A percentile compares a stretch with the other conserved stretches of the same genome.
Evolutionary conservation across 352 stramenopile species (phyloP).

Genomic region (Globisporangium cystogenes): DNA sequence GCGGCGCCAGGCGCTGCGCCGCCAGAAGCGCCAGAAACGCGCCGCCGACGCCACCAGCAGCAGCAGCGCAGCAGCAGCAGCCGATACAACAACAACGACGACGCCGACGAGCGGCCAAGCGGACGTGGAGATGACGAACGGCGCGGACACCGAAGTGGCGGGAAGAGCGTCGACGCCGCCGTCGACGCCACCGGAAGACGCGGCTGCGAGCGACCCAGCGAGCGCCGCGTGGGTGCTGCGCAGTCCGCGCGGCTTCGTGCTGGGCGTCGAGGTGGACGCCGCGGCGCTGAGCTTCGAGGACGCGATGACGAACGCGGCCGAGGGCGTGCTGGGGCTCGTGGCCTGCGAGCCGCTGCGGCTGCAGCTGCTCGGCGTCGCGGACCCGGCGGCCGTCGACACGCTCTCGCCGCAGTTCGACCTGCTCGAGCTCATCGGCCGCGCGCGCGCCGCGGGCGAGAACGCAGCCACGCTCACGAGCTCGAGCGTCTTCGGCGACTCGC

Average conservation of each 20-base stretch:
- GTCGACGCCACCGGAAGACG: neutral
- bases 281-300: slow-evolving; percentile 49
- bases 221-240: slow-evolving; percentile 43
- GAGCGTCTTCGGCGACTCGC: slow-evolving; percentile 56
- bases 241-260: slow-evolving; percentile 57
- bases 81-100: too few species aligned
- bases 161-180: neutral
- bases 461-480: slow-evolving; percentile 48
- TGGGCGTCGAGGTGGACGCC: slow-evolving; percentile 57
- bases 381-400: slow-evolving; percentile 46
- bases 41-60: neutral
- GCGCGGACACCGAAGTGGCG: neutral
- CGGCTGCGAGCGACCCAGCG: slow-evolving; percentile 16
- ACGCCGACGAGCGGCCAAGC: neutral
- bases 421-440: slow-evolving; percentile 69
- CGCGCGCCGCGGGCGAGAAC: slow-evolving; percentile 52
- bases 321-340: slow-evolving; percentile 63
- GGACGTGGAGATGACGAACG: neutral
- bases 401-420: slow-evolving; percentile 70
- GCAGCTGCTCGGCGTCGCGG: slow-evolving; percentile 59
- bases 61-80: too few species aligned
- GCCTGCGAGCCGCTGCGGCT: slow-evolving; percentile 60
- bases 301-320: slow-evolving; percentile 31
- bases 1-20: slow-evolving; percentile 30
- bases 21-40: slow-evolving; percentile 26